Conservation (phyloP, 768 basidiomycete genomes). For the Chalciporus sphaerocephalus region DNA sequence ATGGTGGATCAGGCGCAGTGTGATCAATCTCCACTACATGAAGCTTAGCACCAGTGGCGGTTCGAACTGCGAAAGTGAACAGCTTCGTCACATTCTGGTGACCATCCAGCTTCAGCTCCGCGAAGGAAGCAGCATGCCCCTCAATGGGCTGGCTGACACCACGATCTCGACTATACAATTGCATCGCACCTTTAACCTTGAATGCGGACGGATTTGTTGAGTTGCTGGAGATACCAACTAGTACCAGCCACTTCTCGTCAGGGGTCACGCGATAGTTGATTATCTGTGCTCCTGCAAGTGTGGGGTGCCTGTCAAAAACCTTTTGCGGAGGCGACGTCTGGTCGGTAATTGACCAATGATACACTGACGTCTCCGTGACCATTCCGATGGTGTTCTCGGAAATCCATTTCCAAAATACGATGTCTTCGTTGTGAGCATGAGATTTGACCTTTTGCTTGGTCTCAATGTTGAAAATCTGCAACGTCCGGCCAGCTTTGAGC, state of each 20-base stretch:
- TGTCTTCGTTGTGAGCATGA: conserved; percentile 88
- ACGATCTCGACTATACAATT: conserved; percentile 89
- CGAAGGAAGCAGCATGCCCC: conserved; percentile 96
- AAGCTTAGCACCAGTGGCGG: conserved; percentile 98
- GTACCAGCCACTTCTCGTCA: conserved; percentile 96
- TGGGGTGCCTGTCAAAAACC: conserved; percentile 93
- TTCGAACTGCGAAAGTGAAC: conserved; percentile 93
- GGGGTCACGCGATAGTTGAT: conserved; percentile 94
- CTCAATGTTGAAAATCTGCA: conserved; percentile 98
- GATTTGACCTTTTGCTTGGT: conserved; percentile 97
- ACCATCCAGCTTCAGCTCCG: conserved; percentile 87
- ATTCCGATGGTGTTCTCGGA: conserved; percentile 87
- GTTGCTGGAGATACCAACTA: conserved; percentile 93
- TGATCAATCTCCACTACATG: conserved; percentile 99
- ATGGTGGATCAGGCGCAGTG: conserved; percentile 84
- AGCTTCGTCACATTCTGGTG: conserved; percentile 82
- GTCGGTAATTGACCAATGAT: conserved; percentile 83
- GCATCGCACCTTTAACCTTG: conserved; percentile 99
- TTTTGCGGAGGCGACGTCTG: conserved; percentile 79
- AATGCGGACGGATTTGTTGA: conserved; percentile 90
- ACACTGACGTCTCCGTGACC: conserved; percentile 91
- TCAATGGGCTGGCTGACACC: conserved; percentile 97
- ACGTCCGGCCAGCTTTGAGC: conserved; percentile 90
- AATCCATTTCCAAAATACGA: conserved; percentile 99
- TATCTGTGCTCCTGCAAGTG: conserved; percentile 92